Percentiles rank a stretch among this genome's conserved stretches.
Evolutionary conservation across 2,329 filamentous ascomycete genomes (phyloP).

Genomic region (Phialophora macrospora): DNA sequence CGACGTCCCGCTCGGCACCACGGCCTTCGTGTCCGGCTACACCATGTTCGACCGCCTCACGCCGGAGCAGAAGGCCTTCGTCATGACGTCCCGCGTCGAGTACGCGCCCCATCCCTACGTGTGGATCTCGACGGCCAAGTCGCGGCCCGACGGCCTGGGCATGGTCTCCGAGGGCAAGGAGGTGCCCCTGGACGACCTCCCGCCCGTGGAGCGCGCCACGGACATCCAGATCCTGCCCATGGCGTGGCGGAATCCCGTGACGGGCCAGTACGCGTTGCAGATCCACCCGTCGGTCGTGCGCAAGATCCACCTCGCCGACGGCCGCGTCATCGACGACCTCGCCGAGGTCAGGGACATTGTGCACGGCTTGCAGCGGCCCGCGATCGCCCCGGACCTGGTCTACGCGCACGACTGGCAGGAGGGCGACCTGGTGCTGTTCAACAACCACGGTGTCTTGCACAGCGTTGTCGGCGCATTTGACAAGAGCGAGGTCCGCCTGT

Average conservation of each 20-base stretch:
- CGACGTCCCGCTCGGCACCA: slow-evolving; percentile 73
- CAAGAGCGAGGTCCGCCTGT: slow-evolving; percentile 73
- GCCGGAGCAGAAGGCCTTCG: slow-evolving; percentile 69
- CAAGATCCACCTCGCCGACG: slow-evolving; percentile 69
- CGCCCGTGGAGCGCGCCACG: slow-evolving; percentile 62
- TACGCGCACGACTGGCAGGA: slow-evolving; percentile 79
- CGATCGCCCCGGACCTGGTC: slow-evolving; percentile 69
- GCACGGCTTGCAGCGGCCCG: slow-evolving; percentile 73
- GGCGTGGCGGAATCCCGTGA: slow-evolving; percentile 77
- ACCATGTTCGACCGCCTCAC: slow-evolving; percentile 71
- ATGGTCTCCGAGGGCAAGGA: slow-evolving; percentile 70
- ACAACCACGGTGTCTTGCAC: slow-evolving; percentile 76
- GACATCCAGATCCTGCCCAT: slow-evolving; percentile 76
- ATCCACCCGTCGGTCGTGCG: slow-evolving; percentile 74
- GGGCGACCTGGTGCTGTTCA: slow-evolving; percentile 77
- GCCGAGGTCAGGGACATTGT: slow-evolving; percentile 69
- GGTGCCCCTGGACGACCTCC: slow-evolving; percentile 63
- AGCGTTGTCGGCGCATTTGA: slow-evolving; percentile 76
- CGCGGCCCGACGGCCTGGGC: slow-evolving; percentile 72
- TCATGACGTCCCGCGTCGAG: slow-evolving; percentile 68
- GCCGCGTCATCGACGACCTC: slow-evolving; percentile 71
- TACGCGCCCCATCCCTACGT: slow-evolving; percentile 81
- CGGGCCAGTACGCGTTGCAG: slow-evolving; percentile 70
- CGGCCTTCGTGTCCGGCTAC: slow-evolving; percentile 74
- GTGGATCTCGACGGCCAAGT: slow-evolving; percentile 75